Evolutionary conservation across 768 basidiomycete genomes (phyloP).

Genomic region (Austroboletus eburneus): DNA sequence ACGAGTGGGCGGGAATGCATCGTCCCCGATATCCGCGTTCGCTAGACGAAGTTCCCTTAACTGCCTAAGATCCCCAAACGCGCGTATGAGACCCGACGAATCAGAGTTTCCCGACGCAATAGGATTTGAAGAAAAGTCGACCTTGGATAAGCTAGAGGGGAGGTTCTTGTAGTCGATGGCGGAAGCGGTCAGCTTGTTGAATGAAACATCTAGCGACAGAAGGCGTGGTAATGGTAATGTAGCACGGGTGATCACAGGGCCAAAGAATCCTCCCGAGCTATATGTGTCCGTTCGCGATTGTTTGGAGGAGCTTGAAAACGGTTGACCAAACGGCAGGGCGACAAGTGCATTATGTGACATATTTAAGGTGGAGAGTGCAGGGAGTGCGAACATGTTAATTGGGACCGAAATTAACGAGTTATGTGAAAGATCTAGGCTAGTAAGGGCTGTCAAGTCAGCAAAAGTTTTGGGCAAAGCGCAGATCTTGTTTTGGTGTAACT

Average conservation of each 20-base stretch:
- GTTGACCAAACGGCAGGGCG: conserved; percentile 56
- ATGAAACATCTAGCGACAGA: conserved; percentile 55
- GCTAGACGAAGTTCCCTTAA: conserved; percentile 57
- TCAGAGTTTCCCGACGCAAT: conserved; percentile 39
- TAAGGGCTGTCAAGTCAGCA: conserved; percentile 62
- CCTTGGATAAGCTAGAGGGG: conserved; percentile 50
- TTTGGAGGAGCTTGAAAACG: conserved; percentile 39
- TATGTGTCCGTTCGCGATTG: conserved; percentile 24
- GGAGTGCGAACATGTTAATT: conserved; percentile 60
- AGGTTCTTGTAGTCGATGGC: conserved; percentile 50
- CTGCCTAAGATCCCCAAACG: conserved; percentile 43
- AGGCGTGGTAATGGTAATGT: conserved; percentile 64
- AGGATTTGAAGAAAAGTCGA: conserved; percentile 68
- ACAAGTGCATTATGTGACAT: conserved; percentile 66
- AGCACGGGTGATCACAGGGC: conserved; percentile 57
- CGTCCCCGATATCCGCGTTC: conserved; percentile 56
- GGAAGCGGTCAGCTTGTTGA: conserved; percentile 58
- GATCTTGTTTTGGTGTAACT: conserved; percentile 78
- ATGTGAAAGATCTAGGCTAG: conserved; percentile 68
- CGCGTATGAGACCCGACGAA: conserved; percentile 36
- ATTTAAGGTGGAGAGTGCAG: conserved; percentile 61
- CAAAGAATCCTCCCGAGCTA: conserved; percentile 56
- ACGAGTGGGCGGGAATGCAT: conserved; percentile 43
- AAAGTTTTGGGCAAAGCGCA: conserved; percentile 58
- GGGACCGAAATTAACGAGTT: conserved; percentile 66